Conservation (phyloP, 73 alveolate species). For the Blepharisma stoltei region DNA sequence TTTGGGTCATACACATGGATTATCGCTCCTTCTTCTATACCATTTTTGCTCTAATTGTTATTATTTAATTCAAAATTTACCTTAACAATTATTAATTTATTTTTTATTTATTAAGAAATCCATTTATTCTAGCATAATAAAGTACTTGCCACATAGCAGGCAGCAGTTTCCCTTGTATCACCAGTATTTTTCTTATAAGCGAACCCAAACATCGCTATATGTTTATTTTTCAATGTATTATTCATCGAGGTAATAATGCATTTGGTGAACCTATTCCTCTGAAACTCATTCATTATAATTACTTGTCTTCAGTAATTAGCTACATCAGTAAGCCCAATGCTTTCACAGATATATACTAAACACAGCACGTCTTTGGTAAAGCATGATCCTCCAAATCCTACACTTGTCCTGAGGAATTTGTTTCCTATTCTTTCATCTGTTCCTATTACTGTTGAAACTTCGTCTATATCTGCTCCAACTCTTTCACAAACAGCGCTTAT, state of each 20-base stretch:
- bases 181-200: conserved; percentile 81
- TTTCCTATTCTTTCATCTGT: conserved; percentile 90
- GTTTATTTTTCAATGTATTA: conserved; percentile 44
- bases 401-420: conserved; percentile 76
- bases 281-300: conserved; percentile 73
- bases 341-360: conserved; percentile 64
- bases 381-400: conserved; percentile 99
- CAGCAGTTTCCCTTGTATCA: conserved; percentile 69
- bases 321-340: conserved; percentile 65
- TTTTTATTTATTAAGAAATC: too few species aligned
- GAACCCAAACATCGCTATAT: conserved; percentile 68
- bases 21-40: conserved; percentile 47
- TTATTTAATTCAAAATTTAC: too few species aligned
- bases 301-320: conserved; percentile 85
- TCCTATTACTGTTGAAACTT: conserved; percentile 55
- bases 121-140: too few species aligned
- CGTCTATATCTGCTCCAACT: conserved; percentile 87
- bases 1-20: conserved; percentile 73
- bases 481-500: conserved; percentile 93
- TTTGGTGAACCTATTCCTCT: conserved; percentile 58
- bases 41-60: too few species aligned
- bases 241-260: conserved; percentile 19
- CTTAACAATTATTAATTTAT: too few species aligned
- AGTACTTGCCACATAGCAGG: conserved; percentile 39
- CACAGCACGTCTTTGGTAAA: conserved; percentile 87